Evolutionary conservation across 495 filamentous ascomycete species (phyloP), one percentile per base, ranked within the genome.

Genomic region (Daldinia decipiens): DNA sequence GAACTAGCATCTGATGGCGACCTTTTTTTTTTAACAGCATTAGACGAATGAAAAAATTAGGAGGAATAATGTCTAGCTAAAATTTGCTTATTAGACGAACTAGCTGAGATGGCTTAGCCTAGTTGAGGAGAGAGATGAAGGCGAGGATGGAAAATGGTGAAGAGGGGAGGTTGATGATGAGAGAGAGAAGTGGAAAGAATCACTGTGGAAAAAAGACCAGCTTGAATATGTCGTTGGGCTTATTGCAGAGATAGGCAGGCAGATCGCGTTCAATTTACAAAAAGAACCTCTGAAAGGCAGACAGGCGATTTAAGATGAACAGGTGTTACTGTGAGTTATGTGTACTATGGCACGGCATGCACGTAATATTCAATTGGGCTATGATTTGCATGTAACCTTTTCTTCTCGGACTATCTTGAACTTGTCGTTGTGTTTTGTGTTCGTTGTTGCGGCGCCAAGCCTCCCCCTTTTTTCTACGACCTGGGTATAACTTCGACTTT

Each of bases 211-310:
- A 24, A 24, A 73, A 43, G 67, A 59, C 67, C 62, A 66, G 60
- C 60, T 74, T 73, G 67, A 73, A 71, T 72, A 76, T 64, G 62
- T 71, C 38, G 64, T 65, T 65, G 59, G 70, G 38, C 65, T 63
- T 69, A 40, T 43, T 72, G 64, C 59, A 72, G 70, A 72, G 55
- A 72, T 68, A 72, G 65, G 70, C 54, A 72, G 64, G 70, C 54
- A 70, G 70, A 72, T 72, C 65, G 64, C 40, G 40, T 36, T 61
- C 55, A 51, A 68, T 65, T 65, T 72, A 72, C 59, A 56, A 59
- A 63, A 53, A 50, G 53, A 53, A 53, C 50, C 43, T 24, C 43
- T 15, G 24, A 52, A 26, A 52, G 47, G 24, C 7, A 51, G 24
- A 51, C n/a, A 51, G 13, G 19, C 13, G 11, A 2, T 24, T 4